phyloP scores from a whole-genome alignment of 2,329 filamentous ascomycete species.

The Ilyonectria robusta region DNA sequence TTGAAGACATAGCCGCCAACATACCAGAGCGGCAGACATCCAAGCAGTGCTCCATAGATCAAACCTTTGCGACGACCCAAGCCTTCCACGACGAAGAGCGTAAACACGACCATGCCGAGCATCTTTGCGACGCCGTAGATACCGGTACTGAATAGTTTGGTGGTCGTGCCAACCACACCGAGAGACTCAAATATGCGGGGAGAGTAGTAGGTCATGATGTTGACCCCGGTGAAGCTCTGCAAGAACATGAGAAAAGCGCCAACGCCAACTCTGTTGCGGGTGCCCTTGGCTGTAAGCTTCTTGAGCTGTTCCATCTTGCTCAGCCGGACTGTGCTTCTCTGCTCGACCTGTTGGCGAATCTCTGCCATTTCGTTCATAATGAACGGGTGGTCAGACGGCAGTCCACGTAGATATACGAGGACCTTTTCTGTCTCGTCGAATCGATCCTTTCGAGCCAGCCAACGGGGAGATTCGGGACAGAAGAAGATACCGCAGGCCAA shows the following conservation, averaged over 20 bases:
- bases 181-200: conserved; percentile 13
- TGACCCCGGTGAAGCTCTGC: conserved; percentile 60
- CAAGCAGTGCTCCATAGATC: conserved; percentile 55
- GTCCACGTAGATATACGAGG: conserved; percentile 52
- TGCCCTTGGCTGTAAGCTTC: conserved; percentile 54
- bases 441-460: conserved; percentile 69
- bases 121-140: background rate
- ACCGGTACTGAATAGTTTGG: background rate
- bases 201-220: conserved; percentile 73
- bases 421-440: conserved; percentile 63
- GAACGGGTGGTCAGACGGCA: conserved; percentile 55
- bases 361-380: conserved; percentile 65
- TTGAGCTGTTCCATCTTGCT: conserved; percentile 45
- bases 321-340: conserved; percentile 53
- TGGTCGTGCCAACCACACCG: background rate
- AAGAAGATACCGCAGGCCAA: conserved; percentile 69
- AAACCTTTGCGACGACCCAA: conserved; percentile 65
- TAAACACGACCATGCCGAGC: background rate
- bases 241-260: conserved; percentile 65
- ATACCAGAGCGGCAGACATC: conserved; percentile 56
- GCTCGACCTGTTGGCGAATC: conserved; percentile 71
- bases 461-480: conserved; percentile 73
- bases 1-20: conserved; percentile 56
- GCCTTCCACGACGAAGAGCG: conserved; percentile 20
- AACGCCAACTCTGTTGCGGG: conserved; percentile 57